Evolutionary conservation across 176 grass and related monocot genomes (phyloP), one percentile per base, ranked within the genome.

Genomic region (Bromus sterilis): DNA sequence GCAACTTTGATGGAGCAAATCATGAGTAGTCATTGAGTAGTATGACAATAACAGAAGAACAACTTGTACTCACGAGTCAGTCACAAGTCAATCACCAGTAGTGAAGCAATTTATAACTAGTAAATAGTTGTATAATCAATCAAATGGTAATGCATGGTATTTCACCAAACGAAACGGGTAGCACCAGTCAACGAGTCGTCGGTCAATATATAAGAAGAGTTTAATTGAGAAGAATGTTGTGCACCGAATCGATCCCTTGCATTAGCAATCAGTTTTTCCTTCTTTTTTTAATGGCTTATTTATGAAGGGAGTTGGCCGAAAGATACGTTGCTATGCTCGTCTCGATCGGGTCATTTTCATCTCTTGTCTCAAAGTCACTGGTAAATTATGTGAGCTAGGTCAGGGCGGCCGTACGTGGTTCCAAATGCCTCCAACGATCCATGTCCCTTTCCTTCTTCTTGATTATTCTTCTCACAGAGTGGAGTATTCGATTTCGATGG

Each of bases 1-100:
- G 21, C 6, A 53, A 18, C 10, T 33, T 64, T 8, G 15, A 64
- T 62, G 29, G 60, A 64, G n/a, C n/a, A n/a, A n/a, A n/a, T n/a
- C n/a, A n/a, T n/a, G n/a, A n/a, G n/a, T n/a, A n/a, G n/a, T n/a
- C n/a, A 28, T 46, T 2, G 8, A 66, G 60, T 11, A 67, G 60
- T 23, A 76, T 18, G 72, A 82, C 55, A 82, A 24, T 67, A 67
- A 84, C 59, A 2, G 43, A 55, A 37, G 72, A 76, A 72, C 82
- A 66, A 56, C 58, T 41, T 20, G n/a, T 0, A 24, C 24, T 11
- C 53, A 56, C 2, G 28, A 32, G 16, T 7, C 59, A 31, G 7
- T 7, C 10, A 6, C 26, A 56, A 28, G 11, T 26, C n/a, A 13
- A 11, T 14, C 25, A 29, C 57, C 4, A 26, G 11, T 29, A 51